Percentiles rank a stretch among this genome's conserved stretches.
phyloP scores from a whole-genome alignment of 257 asterid species.

The Salvia miltiorrhiza region DNA sequence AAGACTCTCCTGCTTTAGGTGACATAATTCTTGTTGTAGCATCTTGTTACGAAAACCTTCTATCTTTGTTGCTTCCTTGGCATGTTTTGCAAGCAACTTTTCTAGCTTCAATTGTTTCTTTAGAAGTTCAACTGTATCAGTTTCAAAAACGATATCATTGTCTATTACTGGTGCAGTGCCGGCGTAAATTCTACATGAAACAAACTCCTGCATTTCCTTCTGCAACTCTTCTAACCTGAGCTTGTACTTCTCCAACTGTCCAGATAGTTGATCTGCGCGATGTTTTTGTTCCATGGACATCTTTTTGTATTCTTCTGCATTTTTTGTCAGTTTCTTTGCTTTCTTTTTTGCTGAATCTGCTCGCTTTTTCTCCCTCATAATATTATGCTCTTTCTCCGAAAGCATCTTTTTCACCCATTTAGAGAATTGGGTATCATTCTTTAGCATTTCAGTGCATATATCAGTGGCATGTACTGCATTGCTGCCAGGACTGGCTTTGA shows the following conservation, averaged over 20 bases:
- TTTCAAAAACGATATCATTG: conserved; percentile 32
- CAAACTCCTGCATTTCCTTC: conserved; percentile 43
- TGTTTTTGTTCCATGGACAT: conserved; percentile 48
- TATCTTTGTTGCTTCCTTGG: conserved; percentile 53
- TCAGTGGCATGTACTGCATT: conserved; percentile 17
- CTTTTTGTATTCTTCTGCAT: conserved; percentile 48
- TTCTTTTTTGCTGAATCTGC: conserved; percentile 53
- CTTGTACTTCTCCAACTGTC: conserved; percentile 50
- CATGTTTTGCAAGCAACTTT: conserved; percentile 65
- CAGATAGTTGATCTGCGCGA: conserved; percentile 50
- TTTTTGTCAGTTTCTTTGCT: conserved; percentile 52
- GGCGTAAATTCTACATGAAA: conserved; percentile 32
- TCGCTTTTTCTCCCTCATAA: conserved; percentile 39
- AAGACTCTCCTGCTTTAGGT: conserved; percentile 51
- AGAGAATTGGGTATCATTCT: conserved; percentile 24
- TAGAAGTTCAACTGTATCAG: conserved; percentile 49
- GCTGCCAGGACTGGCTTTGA: conserved; percentile 23
- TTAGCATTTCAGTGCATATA: conserved; percentile 20
- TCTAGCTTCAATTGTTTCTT: conserved; percentile 65
- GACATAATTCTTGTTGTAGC: conserved; percentile 50
- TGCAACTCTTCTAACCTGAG: conserved; percentile 50
- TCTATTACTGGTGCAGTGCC: conserved; percentile 26
- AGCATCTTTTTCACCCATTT: conserved; percentile 37
- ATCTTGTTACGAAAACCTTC: conserved; percentile 57
- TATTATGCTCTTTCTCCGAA: conserved; percentile 37